Evolutionary conservation across 805 yeast genomes (phyloP).

Genomic region (Pichia nanzhaoensis): DNA sequence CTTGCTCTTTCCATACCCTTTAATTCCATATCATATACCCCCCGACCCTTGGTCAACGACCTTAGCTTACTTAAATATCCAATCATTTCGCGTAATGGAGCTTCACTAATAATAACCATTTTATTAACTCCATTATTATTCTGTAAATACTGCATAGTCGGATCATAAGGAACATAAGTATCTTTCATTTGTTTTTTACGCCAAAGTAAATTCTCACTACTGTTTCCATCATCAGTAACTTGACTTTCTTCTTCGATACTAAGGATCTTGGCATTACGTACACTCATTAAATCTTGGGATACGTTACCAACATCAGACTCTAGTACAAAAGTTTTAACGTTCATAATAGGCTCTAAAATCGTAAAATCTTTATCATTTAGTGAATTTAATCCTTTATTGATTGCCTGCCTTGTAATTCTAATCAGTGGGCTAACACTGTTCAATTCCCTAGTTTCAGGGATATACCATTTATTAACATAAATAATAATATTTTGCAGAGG

Average conservation of each 20-base stretch:
- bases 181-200: slow-evolving; percentile 51
- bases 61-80: slow-evolving; percentile 77
- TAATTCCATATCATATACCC: slow-evolving; percentile 73
- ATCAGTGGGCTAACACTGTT: slow-evolving; percentile 35
- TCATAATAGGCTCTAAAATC: slow-evolving; percentile 85
- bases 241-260: slow-evolving; percentile 60
- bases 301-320: slow-evolving; percentile 77
- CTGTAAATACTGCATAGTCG: slow-evolving; percentile 40
- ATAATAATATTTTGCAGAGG: slow-evolving; percentile 58
- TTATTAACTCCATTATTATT: slow-evolving; percentile 27
- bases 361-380: slow-evolving; percentile 34
- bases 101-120: slow-evolving; percentile 65
- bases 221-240: slow-evolving; percentile 23
- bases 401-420: slow-evolving; percentile 39
- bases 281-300: slow-evolving; percentile 74
- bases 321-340: slow-evolving; percentile 55
- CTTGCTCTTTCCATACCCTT: slow-evolving; percentile 65
- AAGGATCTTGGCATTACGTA: slow-evolving; percentile 66
- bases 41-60: slow-evolving; percentile 85
- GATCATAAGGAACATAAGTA: slow-evolving; percentile 71
- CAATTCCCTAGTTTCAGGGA: slow-evolving; percentile 42
- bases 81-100: slow-evolving; percentile 84
- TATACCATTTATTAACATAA: slow-evolving; percentile 42
- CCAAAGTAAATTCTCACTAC: slow-evolving; percentile 32
- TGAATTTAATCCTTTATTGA: slow-evolving; percentile 32